Evolutionary conservation across 148 eudicot species (phyloP).

Genomic region (Rhododendron henanense): DNA sequence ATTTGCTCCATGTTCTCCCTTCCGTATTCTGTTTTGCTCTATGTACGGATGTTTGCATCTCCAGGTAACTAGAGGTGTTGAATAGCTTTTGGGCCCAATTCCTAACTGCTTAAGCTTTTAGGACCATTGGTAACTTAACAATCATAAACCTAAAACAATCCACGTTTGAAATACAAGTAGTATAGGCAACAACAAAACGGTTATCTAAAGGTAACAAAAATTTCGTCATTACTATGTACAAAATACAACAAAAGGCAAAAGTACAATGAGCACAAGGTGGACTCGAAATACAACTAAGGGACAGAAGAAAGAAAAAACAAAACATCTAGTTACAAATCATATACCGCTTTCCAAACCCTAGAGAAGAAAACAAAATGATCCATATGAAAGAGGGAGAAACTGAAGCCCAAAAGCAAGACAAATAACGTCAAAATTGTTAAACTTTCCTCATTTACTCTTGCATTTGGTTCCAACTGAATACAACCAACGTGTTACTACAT

Average conservation of each 20-base stretch:
- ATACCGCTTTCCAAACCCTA: neutral
- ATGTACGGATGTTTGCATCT: too few species aligned
- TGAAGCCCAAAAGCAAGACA: neutral
- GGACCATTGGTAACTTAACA: too few species aligned
- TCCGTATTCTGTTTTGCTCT: too few species aligned
- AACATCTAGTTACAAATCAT: neutral
- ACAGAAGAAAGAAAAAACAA: neutral
- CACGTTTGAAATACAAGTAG: neutral
- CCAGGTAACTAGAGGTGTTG: too few species aligned
- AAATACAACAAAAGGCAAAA: neutral
- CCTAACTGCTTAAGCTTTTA: too few species aligned
- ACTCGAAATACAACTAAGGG: neutral
- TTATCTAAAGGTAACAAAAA: neutral
- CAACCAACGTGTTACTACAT: neutral
- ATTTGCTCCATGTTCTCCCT: too few species aligned
- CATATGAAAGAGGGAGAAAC: neutral
- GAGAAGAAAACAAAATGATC: neutral
- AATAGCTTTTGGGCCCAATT: too few species aligned
- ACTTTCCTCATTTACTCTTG: neutral
- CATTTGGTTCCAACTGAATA: neutral
- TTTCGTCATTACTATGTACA: neutral
- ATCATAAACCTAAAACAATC: too few species aligned
- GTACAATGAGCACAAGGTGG: neutral
- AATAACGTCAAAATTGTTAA: neutral
- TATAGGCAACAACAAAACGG: neutral